These are phyloP conservation scores for Xylariales sp. DNA, from an alignment of 2,329 filamentous ascomycete genomes.

Conservation along the genomic window DNA sequence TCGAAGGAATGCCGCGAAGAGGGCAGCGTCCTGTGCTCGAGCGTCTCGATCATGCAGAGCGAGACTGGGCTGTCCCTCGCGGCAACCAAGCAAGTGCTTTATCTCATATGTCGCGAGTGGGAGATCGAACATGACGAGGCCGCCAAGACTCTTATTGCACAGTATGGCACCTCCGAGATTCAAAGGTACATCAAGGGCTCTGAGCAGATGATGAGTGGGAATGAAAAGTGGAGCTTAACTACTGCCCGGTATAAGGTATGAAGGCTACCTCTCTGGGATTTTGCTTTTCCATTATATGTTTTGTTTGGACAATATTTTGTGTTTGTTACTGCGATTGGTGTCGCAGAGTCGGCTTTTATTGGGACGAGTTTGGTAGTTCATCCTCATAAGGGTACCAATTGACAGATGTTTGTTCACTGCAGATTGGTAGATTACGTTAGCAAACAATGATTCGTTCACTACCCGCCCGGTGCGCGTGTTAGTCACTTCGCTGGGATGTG, in stretches of 20 bases:
- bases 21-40: background rate
- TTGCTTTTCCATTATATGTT: too few relatives aligned
- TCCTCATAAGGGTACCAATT: too few relatives aligned
- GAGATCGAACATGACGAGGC: background rate
- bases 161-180: background rate
- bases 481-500: too few relatives aligned
- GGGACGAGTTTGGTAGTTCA: too few relatives aligned
- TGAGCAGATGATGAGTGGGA: background rate
- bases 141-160: background rate
- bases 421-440: too few relatives aligned
- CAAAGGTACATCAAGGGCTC: background rate
- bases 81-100: background rate
- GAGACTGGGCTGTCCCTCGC: background rate
- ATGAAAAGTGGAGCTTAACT: background rate
- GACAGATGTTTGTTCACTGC: too few relatives aligned
- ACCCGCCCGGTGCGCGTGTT: too few relatives aligned
- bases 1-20: background rate
- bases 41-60: background rate
- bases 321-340: too few relatives aligned
- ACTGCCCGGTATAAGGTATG: background rate
- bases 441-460: too few relatives aligned
- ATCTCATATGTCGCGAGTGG: background rate
- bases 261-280: too few relatives aligned
- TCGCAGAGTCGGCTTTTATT: too few relatives aligned
- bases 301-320: too few relatives aligned